phyloP scores from a whole-genome alignment of 495 filamentous ascomycete genomes.

The Neurospora pannonica region DNA sequence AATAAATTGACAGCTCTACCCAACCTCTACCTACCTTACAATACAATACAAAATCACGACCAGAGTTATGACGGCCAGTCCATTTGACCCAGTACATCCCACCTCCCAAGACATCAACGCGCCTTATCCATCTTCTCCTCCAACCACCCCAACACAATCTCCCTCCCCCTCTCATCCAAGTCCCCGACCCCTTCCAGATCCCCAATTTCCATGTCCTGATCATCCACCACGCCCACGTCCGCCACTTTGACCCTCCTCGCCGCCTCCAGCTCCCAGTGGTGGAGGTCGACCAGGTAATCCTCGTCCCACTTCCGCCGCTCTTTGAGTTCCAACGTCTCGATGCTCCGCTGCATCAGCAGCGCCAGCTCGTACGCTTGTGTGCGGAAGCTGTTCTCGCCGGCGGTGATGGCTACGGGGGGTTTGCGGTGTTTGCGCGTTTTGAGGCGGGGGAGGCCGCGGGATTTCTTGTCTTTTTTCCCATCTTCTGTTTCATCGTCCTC shows the following conservation, averaged over 20 bases:
- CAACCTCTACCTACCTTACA: background rate
- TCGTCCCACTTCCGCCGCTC: conserved; percentile 18
- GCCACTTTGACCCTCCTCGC: conserved; percentile 8
- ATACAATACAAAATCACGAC: background rate
- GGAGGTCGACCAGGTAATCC: conserved; percentile 7
- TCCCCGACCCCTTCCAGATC: background rate
- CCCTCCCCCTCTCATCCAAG: conserved; percentile 7
- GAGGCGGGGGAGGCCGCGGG: background rate
- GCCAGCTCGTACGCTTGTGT: conserved; percentile 28
- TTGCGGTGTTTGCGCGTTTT: conserved; percentile 2
- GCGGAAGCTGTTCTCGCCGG: conserved; percentile 20
- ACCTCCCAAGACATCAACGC: background rate
- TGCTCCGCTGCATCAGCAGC: conserved; percentile 25
- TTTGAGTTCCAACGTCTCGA: conserved; percentile 25
- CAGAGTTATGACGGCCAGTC: background rate
- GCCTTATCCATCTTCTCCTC: conserved; percentile 11
- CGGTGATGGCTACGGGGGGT: background rate
- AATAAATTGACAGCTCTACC: background rate
- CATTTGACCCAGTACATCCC: background rate
- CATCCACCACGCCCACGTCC: background rate
- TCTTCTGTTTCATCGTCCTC: background rate
- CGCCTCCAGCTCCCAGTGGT: conserved; percentile 1
- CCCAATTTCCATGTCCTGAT: background rate
- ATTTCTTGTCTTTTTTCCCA: background rate
- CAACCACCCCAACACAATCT: conserved; percentile 19